Conservation (phyloP, 257 asterid genomes). For the Buddleja alternifolia region DNA sequence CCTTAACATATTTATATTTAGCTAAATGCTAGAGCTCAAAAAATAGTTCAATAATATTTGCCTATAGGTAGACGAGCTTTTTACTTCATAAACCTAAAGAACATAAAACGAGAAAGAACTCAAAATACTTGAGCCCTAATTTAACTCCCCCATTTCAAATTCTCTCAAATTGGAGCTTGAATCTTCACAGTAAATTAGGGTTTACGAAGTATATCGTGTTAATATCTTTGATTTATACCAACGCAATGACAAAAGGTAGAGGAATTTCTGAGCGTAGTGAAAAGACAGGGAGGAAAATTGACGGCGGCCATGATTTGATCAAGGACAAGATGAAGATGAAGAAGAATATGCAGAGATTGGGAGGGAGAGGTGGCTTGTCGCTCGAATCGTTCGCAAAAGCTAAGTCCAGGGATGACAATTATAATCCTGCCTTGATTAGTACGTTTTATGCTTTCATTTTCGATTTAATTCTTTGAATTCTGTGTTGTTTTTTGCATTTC, state of each 20-base stretch:
- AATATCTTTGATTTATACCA: too few species aligned
- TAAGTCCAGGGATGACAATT: constrained; percentile 52
- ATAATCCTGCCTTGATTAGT: constrained; percentile 87
- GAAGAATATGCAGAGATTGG: constrained; percentile 81
- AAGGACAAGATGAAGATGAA: constrained; percentile 57
- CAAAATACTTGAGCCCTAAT: too few species aligned
- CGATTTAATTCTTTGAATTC: background rate
- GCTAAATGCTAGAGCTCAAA: too few species aligned
- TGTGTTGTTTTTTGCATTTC: background rate
- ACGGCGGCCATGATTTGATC: constrained; percentile 39
- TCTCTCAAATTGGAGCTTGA: too few species aligned
- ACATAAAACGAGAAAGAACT: too few species aligned
- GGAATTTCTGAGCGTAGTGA: constrained; percentile 33
- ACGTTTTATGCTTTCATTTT: constrained; percentile 7
- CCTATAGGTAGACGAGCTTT: too few species aligned
- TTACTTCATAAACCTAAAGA: too few species aligned
- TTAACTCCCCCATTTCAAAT: too few species aligned
- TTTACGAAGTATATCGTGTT: background rate
- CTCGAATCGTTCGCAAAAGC: constrained; percentile 85
- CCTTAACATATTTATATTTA: too few species aligned
- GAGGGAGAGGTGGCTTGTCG: constrained; percentile 81
- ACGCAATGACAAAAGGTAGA: constrained; percentile 43
- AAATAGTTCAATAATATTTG: too few species aligned
- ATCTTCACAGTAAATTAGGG: too few species aligned
- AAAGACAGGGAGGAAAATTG: constrained; percentile 32